phyloP scores from a whole-genome alignment of 1,284 basidiomycete genomes.

The Phellopilus nigrolimitatus region DNA sequence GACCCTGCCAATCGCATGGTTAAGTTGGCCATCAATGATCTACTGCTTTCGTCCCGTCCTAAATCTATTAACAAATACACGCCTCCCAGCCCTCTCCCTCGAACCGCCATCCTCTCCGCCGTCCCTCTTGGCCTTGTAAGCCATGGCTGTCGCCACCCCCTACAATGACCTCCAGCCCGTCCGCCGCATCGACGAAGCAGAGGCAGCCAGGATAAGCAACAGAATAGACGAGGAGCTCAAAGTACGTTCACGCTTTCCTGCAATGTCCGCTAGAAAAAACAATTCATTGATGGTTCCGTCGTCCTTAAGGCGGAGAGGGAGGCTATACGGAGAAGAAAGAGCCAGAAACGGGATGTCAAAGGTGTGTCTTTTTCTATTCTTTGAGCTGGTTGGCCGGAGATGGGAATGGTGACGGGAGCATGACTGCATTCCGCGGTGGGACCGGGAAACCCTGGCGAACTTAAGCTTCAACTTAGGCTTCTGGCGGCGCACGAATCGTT shows the following conservation, averaged over 20 bases:
- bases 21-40: constrained; percentile 13
- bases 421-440: not conserved
- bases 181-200: constrained; percentile 35
- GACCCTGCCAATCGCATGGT: constrained; percentile 15
- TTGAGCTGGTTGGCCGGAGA: not conserved
- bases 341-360: constrained; percentile 56
- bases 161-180: constrained; percentile 20
- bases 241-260: constrained; percentile 34
- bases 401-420: not conserved
- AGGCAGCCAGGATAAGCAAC: constrained; percentile 51
- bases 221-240: constrained; percentile 68
- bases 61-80: not conserved
- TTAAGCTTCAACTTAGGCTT: too few species aligned
- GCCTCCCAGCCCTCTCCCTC: not conserved
- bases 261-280: not conserved
- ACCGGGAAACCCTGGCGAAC: not conserved
- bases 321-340: constrained; percentile 40
- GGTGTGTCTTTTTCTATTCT: constrained; percentile 36
- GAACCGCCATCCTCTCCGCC: constrained; percentile 2
- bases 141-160: constrained; percentile 19
- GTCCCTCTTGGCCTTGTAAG: not conserved
- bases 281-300: constrained; percentile 3
- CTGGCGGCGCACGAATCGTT: too few species aligned
- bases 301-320: constrained; percentile 37
- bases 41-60: constrained; percentile 1